Evolutionary conservation across 2,329 filamentous ascomycete genomes (phyloP).

Genomic region (Tricladium varicosporioides): DNA sequence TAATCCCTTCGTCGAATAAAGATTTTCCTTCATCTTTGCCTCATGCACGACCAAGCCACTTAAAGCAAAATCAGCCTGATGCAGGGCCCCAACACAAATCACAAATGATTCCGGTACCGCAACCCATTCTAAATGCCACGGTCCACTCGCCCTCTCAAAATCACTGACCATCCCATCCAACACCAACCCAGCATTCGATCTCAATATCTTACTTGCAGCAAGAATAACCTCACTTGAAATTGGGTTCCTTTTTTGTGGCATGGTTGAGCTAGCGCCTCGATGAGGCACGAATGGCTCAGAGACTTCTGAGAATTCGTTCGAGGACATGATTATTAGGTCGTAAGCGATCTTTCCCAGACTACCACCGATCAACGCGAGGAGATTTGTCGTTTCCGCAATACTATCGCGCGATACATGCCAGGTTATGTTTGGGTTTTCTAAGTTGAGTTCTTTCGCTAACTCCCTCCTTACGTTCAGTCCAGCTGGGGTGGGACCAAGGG

Average conservation of each 20-base stretch:
- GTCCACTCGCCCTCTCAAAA: constrained; percentile 55
- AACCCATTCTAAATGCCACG: constrained; percentile 59
- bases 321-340: constrained; percentile 56
- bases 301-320: constrained; percentile 53
- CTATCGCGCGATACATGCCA: constrained; percentile 57
- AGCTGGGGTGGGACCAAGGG: constrained; percentile 45
- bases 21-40: constrained; percentile 48
- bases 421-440: constrained; percentile 51
- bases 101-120: constrained; percentile 54
- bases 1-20: constrained; percentile 49
- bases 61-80: constrained; percentile 53
- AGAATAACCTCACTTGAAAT: constrained; percentile 57
- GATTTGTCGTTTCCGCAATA: constrained; percentile 52
- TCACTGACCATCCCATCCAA: constrained; percentile 57
- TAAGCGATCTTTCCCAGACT: constrained; percentile 54
- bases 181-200: constrained; percentile 49
- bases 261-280: constrained; percentile 52
- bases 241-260: constrained; percentile 59
- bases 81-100: constrained; percentile 48
- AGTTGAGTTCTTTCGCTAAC: constrained; percentile 46
- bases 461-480: constrained; percentile 48
- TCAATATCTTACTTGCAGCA: constrained; percentile 51
- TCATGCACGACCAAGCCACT: constrained; percentile 50
- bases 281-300: constrained; percentile 55
- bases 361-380: constrained; percentile 51